Evolutionary conservation across 169 alveolate genomes (phyloP).

Genomic region (Babesia ovata): DNA sequence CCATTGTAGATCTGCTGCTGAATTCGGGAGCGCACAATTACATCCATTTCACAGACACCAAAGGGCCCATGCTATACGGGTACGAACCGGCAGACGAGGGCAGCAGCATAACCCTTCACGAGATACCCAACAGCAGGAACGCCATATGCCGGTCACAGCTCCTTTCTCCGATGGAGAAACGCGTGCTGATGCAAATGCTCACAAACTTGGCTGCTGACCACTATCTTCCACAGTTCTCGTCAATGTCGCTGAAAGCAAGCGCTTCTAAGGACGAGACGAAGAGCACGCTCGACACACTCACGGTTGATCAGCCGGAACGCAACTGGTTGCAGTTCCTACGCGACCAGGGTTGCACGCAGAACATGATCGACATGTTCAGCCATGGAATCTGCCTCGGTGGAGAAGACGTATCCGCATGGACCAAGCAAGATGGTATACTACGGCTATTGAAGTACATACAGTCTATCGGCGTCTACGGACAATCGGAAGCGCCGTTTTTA

Average conservation of each 20-base stretch:
- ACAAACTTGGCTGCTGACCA: neutral
- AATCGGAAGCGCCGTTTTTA: slow-evolving; percentile 23
- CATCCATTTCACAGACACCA: slow-evolving; percentile 44
- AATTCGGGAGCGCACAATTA: slow-evolving; percentile 44
- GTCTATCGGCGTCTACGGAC: slow-evolving; percentile 37
- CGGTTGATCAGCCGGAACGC: slow-evolving; percentile 9
- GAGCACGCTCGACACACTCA: neutral
- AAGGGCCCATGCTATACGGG: slow-evolving; percentile 31
- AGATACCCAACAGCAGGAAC: slow-evolving; percentile 17
- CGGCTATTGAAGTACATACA: slow-evolving; percentile 36
- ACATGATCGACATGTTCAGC: slow-evolving; percentile 30
- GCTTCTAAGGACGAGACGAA: neutral
- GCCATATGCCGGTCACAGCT: slow-evolving; percentile 45
- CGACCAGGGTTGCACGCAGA: slow-evolving; percentile 37
- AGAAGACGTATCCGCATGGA: slow-evolving; percentile 8
- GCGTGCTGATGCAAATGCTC: slow-evolving; percentile 35
- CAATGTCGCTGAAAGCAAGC: slow-evolving; percentile 19
- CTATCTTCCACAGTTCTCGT: slow-evolving; percentile 18
- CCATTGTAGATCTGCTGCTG: slow-evolving; percentile 40
- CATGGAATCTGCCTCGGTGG: slow-evolving; percentile 46
- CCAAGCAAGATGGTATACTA: slow-evolving; percentile 26
- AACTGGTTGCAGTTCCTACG: slow-evolving; percentile 46
- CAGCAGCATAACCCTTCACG: slow-evolving; percentile 1
- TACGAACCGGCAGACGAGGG: slow-evolving; percentile 16
- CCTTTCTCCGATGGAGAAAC: slow-evolving; percentile 43